Conservation (phyloP, 495 filamentous ascomycete genomes). For the Penicillium samsonianum region DNA sequence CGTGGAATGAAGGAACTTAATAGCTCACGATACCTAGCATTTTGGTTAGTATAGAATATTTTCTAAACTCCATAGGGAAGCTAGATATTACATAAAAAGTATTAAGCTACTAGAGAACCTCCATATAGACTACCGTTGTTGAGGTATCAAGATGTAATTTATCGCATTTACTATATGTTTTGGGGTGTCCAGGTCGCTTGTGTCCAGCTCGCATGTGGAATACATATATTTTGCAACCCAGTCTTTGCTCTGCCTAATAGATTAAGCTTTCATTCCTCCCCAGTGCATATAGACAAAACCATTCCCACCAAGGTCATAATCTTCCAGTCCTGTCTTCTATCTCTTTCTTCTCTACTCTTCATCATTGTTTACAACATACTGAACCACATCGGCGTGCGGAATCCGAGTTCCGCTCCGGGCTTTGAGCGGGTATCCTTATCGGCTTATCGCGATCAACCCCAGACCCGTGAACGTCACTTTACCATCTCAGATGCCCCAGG, state of each 20-base stretch:
- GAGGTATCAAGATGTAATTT: too few species aligned
- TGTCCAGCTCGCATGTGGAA: too few species aligned
- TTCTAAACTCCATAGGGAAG: too few species aligned
- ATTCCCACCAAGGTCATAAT: background rate
- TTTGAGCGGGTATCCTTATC: conserved; percentile 11
- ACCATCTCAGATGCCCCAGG: background rate
- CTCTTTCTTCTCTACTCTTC: background rate
- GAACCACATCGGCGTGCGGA: conserved; percentile 2
- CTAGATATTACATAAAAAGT: too few species aligned
- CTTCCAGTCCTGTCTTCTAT: background rate
- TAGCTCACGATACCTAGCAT: too few species aligned
- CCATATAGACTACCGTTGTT: too few species aligned
- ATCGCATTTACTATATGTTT: too few species aligned
- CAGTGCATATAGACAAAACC: background rate
- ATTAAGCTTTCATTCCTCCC: background rate
- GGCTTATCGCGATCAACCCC: conserved; percentile 21
- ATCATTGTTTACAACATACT: background rate
- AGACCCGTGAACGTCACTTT: conserved; percentile 13
- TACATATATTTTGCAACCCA: background rate
- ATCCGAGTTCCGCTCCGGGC: conserved; percentile 1
- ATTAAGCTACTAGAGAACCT: too few species aligned
- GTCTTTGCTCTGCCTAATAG: background rate
- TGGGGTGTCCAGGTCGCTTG: too few species aligned
- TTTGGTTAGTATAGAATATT: too few species aligned
- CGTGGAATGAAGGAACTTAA: too few species aligned